Base-by-base conservation (phyloP, 331 rosid species). In the Cydonia oblonga region DNA sequence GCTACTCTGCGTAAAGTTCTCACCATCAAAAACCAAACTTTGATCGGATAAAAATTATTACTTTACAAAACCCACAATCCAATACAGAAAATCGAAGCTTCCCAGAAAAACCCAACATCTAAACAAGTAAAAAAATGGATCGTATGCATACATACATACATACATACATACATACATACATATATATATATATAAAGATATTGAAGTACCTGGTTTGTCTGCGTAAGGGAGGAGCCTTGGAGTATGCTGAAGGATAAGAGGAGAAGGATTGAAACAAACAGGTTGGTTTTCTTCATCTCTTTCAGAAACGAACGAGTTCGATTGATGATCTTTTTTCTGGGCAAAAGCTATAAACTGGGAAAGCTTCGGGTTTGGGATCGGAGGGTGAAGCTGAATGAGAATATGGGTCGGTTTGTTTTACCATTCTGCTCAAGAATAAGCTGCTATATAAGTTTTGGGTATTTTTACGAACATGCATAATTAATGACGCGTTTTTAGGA, bases 251-350 rank as follows among this genome's bases (percentile, higher is more conserved):
- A 86, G 71, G 46, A 68, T 9, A 54, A 9, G 72, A 81, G 64
- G 23, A 85, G 46, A 53, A 83, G 53, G 58, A 82, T 25, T 40
- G 76, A 67, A 28, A 69, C 64, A 53, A 71, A 40, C 33, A 40
- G n/a, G 32, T 71, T 38, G 51, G 60, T 61, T 69, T 75, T 83
- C 81, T 76, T 79, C 95, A 85, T 90, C 68, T 49, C 72, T 61
- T 63, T 72, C 59, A 62, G 53, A 64, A 49, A 44, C 12, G 29
- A 8, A 28, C 28, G 16, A 14, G 32, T 57, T 10, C 44, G 44
- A 38, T 58, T 19, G 56, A 51, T 61, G 56, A 51, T 52, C 62
- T 53, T 68, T 40, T 38, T 68, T 42, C 71, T 25, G 65, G 54
- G 32, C 56, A 61, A 56, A 40, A 19, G 38, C 30, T 24, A 12